A percentile compares a stretch with the other conserved stretches of the same genome.
Conservation (phyloP, 352 stramenopile genomes). For the Phytophthora sojae region DNA sequence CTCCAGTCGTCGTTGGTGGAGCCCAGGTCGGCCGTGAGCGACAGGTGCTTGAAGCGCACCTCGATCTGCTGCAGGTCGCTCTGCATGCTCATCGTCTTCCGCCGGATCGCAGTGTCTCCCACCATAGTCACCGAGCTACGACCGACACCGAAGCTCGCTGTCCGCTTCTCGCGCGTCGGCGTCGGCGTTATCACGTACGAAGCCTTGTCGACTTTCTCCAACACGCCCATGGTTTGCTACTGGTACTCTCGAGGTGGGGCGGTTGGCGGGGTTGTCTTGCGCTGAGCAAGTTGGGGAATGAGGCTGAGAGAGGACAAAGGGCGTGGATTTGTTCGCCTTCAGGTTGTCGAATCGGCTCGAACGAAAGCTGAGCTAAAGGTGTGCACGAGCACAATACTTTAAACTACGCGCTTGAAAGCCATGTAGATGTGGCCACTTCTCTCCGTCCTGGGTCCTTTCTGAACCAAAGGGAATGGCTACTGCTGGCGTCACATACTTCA, state of each 20-base stretch:
- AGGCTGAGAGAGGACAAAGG: neutral
- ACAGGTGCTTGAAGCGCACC: constrained; percentile 10
- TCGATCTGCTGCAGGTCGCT: constrained; percentile 3
- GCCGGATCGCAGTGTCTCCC: neutral
- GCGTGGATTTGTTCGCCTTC: neutral
- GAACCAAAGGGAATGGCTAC: neutral
- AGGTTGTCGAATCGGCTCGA: neutral
- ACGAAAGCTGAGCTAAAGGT: neutral
- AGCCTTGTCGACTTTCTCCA: constrained; percentile 3
- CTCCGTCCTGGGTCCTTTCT: neutral
- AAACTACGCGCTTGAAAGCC: neutral
- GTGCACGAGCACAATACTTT: neutral
- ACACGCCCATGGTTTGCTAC: neutral
- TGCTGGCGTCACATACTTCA: constrained; percentile 2
- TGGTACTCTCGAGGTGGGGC: neutral
- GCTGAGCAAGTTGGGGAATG: constrained; percentile 2
- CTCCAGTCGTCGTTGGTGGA: neutral
- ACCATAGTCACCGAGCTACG: neutral
- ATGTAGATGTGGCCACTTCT: neutral
- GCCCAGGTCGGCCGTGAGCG: neutral
- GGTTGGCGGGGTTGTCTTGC: neutral
- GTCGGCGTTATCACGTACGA: constrained; percentile 2
- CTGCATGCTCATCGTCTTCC: constrained; percentile 1
- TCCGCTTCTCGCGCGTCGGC: neutral
- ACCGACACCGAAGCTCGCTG: neutral